These are phyloP conservation scores for Beauveria australis DNA, from an alignment of 2,329 filamentous ascomycete species.

Conservation along the genomic window DNA sequence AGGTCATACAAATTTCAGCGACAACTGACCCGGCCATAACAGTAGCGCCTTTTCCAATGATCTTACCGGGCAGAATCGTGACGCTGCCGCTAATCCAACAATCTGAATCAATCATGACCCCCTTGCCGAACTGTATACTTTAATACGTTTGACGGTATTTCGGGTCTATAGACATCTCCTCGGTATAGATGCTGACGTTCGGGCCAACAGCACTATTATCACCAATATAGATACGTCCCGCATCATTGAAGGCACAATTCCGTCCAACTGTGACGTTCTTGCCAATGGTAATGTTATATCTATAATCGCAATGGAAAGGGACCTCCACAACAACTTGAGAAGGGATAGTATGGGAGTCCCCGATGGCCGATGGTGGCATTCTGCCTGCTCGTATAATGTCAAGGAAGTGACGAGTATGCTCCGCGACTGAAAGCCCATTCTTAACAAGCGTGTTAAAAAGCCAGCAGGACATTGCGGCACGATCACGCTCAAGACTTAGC, in stretches of 20 bases:
- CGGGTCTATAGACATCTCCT: slow-evolving; percentile 63
- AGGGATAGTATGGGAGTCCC: slow-evolving; percentile 56
- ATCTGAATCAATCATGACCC: slow-evolving; percentile 78
- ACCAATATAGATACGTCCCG: slow-evolving; percentile 75
- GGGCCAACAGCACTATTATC: slow-evolving; percentile 70
- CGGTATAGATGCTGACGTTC: slow-evolving; percentile 78
- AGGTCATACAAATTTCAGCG: slow-evolving; percentile 49
- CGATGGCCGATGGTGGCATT: slow-evolving; percentile 40
- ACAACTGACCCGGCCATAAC: slow-evolving; percentile 81
- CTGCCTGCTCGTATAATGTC: slow-evolving; percentile 61
- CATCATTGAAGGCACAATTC: slow-evolving; percentile 79
- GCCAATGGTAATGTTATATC: slow-evolving; percentile 86
- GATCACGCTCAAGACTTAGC: slow-evolving; percentile 76
- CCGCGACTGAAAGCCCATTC: slow-evolving; percentile 58
- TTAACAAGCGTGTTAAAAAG: slow-evolving; percentile 73
- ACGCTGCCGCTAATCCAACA: slow-evolving; percentile 74
- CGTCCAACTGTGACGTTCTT: slow-evolving; percentile 75
- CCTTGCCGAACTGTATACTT: slow-evolving; percentile 60
- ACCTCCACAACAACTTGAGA: slow-evolving; percentile 70
- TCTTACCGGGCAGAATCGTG: slow-evolving; percentile 69
- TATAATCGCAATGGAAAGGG: slow-evolving; percentile 89
- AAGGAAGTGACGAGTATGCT: slow-evolving; percentile 61
- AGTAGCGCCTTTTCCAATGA: slow-evolving; percentile 68
- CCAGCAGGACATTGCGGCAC: slow-evolving; percentile 73
- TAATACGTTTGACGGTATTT: slow-evolving; percentile 65